phyloP scores from a whole-genome alignment of 306 rosid genomes.

The Hylodesmum podocarpum region DNA sequence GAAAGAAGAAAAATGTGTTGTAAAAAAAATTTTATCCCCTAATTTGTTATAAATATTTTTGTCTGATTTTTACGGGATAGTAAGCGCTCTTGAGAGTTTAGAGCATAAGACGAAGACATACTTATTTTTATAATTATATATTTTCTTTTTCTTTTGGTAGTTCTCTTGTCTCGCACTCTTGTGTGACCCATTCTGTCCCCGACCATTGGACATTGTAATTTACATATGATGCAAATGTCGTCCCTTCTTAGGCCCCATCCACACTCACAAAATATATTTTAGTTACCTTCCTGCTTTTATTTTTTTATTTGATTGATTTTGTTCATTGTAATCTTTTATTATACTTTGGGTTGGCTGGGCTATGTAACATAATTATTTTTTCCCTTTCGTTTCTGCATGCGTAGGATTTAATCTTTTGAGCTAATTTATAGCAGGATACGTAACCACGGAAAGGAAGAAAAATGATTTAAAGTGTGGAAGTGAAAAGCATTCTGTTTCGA shows the following conservation, averaged over 20 bases:
- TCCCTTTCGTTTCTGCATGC: constrained; percentile 9
- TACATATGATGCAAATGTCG: constrained; percentile 10
- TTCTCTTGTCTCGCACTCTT: constrained; percentile 18
- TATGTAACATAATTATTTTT: not conserved
- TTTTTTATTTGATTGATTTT: not conserved
- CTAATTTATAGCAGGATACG: not conserved
- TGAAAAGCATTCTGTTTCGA: not conserved
- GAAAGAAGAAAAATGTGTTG: not conserved
- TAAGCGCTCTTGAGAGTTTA: not conserved
- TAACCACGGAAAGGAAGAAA: not conserved
- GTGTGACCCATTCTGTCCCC: constrained; percentile 39
- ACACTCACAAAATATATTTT: not conserved
- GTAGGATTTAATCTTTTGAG: not conserved
- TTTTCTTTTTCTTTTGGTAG: not conserved
- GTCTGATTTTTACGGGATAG: not conserved
- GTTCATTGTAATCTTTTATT: not conserved
- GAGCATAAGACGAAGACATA: not conserved
- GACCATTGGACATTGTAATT: constrained; percentile 25
- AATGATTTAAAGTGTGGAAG: not conserved
- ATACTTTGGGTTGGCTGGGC: not conserved
- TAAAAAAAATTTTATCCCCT: not conserved
- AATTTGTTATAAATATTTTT: not conserved
- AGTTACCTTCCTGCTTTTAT: not conserved
- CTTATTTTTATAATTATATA: not conserved
- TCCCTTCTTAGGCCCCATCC: not conserved